phyloP scores from a whole-genome alignment of 257 asterid species.

The Plantago ovata region DNA sequence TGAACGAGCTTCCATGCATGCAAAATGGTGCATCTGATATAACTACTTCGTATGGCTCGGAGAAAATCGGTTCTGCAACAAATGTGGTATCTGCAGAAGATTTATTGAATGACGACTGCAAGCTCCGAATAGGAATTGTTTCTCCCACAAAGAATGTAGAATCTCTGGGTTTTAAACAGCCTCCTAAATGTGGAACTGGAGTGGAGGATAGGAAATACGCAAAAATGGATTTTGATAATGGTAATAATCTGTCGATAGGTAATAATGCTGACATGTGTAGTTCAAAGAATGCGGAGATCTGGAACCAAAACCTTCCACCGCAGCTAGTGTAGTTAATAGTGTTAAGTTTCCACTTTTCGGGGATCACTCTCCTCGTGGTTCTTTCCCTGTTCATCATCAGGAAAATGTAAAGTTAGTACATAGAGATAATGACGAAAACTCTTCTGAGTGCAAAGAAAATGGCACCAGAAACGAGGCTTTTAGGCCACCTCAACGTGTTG shows the following conservation, averaged over 20 bases:
- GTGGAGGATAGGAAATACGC: slow-evolving; percentile 38
- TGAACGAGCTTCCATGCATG: slow-evolving; percentile 33
- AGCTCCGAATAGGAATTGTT: slow-evolving; percentile 52
- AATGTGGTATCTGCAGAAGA: too few relatives aligned
- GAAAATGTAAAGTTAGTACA: slow-evolving; percentile 66
- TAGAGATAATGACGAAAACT: slow-evolving; percentile 86
- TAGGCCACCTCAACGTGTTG: slow-evolving; percentile 38
- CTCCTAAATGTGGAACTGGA: slow-evolving; percentile 47
- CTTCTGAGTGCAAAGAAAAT: slow-evolving; percentile 59
- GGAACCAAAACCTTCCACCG: slow-evolving; percentile 51
- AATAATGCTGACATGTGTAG: slow-evolving; percentile 33
- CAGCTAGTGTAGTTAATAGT: slow-evolving; percentile 62
- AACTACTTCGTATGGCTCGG: slow-evolving; percentile 69
- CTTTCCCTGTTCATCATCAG: slow-evolving; percentile 35
- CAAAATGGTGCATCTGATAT: slow-evolving; percentile 59
- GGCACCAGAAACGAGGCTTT: slow-evolving; percentile 52
- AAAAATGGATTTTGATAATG: slow-evolving; percentile 41
- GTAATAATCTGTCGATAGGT: slow-evolving; percentile 45
- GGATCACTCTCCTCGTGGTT: slow-evolving; percentile 48
- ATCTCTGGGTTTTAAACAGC: slow-evolving; percentile 43
- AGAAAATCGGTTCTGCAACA: slow-evolving; percentile 48
- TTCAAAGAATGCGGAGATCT: slow-evolving; percentile 30
- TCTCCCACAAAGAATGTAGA: slow-evolving; percentile 47
- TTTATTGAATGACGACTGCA: slow-evolving; percentile 50
- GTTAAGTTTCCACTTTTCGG: slow-evolving; percentile 44